Percentiles rank a stretch among this genome's conserved stretches.
Evolutionary conservation across 2,329 filamentous ascomycete genomes (phyloP).

Genomic region (Myrmaecium sp.): DNA sequence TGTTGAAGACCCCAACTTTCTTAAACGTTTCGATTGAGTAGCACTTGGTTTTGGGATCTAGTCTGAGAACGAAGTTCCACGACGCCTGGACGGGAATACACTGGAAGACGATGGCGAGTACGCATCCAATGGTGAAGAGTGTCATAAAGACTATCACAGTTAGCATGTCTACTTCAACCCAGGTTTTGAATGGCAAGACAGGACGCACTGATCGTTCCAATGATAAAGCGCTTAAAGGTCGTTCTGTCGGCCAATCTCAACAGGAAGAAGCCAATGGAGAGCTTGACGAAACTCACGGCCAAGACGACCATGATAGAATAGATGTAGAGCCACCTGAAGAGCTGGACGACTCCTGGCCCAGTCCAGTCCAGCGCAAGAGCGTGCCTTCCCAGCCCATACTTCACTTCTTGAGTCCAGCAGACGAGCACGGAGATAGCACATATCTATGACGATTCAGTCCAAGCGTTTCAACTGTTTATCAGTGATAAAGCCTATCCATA

Average conservation of each 20-base stretch:
- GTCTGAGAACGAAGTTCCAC: conserved; percentile 25
- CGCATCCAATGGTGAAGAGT: conserved; percentile 25
- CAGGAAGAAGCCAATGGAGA: conserved; percentile 31
- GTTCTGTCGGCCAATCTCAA: conserved; percentile 25
- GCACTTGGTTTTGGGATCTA: conserved; percentile 22
- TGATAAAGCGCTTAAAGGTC: conserved; percentile 24
- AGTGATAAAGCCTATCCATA: too few relatives aligned
- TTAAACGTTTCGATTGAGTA: conserved; percentile 24
- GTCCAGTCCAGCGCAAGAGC: conserved; percentile 21
- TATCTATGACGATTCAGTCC: conserved; percentile 1
- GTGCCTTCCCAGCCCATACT: conserved; percentile 32
- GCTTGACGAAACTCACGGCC: conserved; percentile 28
- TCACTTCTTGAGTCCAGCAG: conserved; percentile 28
- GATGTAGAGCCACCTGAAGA: conserved; percentile 24
- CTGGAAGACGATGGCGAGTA: conserved; percentile 30
- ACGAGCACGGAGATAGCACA: conserved; percentile 11
- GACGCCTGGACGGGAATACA: conserved; percentile 28
- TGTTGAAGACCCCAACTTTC: conserved; percentile 31
- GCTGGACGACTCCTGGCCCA: too few relatives aligned
- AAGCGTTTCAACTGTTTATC: not conserved
- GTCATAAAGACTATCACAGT: conserved; percentile 29
- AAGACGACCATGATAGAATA: conserved; percentile 31
- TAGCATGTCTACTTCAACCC: not conserved
- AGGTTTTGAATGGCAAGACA: not conserved
- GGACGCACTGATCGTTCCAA: conserved; percentile 24